A percentile compares a stretch with the other conserved stretches of the same genome.
Conservation (phyloP, 345 rosid species). For the Eucalyptus camaldulensis region DNA sequence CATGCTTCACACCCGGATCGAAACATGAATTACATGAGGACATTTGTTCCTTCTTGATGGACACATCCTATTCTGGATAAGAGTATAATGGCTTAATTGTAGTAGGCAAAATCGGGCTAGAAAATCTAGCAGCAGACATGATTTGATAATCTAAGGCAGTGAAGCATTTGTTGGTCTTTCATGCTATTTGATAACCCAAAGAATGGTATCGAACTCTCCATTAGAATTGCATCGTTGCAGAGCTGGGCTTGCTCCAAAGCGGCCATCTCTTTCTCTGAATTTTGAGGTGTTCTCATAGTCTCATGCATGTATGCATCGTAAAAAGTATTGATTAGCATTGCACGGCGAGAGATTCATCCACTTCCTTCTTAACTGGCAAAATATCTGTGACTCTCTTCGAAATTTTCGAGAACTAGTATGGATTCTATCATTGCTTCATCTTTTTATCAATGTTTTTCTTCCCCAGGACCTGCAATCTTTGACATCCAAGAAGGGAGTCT, state of each 20-base stretch:
- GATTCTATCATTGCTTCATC: not conserved
- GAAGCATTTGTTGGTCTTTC: not conserved
- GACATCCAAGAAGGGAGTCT: constrained; percentile 66
- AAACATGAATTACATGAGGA: not conserved
- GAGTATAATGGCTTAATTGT: not conserved
- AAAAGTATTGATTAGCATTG: not conserved
- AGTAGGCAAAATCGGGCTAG: not conserved
- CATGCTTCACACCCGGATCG: rapidly evolving
- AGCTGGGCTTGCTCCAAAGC: not conserved
- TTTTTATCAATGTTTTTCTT: not conserved
- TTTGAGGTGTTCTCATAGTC: not conserved
- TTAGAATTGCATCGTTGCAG: not conserved
- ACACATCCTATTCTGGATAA: not conserved
- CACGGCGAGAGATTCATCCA: not conserved
- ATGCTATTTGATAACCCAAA: not conserved
- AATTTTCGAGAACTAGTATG: not conserved
- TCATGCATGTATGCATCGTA: not conserved
- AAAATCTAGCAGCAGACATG: not conserved
- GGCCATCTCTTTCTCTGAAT: not conserved
- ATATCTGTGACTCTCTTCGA: not conserved
- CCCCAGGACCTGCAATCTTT: constrained; percentile 46
- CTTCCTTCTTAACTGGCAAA: not conserved
- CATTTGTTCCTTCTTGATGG: not conserved
- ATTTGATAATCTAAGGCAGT: not conserved
- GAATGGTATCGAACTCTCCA: not conserved